Evolutionary conservation across 2,329 filamentous ascomycete genomes (phyloP).

Genomic region (Samsoniella hepiali): DNA sequence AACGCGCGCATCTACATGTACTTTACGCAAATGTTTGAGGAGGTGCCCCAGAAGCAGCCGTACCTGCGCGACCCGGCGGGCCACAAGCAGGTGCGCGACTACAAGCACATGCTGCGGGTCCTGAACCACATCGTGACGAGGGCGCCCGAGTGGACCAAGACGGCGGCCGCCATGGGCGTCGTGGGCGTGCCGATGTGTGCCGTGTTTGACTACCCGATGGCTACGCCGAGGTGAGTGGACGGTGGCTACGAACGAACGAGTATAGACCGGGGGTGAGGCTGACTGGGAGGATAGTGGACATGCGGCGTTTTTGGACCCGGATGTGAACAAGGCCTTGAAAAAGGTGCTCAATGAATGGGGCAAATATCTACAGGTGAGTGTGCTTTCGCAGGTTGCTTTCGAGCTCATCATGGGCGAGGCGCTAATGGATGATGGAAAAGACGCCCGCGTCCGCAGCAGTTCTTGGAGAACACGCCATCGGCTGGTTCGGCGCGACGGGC

Average conservation of each 20-base stretch:
- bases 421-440: constrained; percentile 24
- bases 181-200: constrained; percentile 18
- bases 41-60: constrained; percentile 58
- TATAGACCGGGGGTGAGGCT: background rate
- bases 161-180: constrained; percentile 34
- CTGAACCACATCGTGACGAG: constrained; percentile 57
- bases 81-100: constrained; percentile 60
- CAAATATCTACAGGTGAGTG: constrained; percentile 45
- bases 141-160: constrained; percentile 52
- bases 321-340: constrained; percentile 52
- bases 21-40: constrained; percentile 64
- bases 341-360: constrained; percentile 58
- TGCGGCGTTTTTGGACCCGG: constrained; percentile 53
- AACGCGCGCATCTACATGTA: constrained; percentile 64
- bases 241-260: no score
- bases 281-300: constrained; percentile 36
- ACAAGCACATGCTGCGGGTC: constrained; percentile 62
- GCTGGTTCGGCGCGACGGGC: constrained; percentile 56
- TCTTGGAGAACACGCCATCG: constrained; percentile 40
- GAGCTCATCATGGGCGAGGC: background rate
- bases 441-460: constrained; percentile 54
- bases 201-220: constrained; percentile 47
- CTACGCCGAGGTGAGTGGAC: constrained; percentile 43
- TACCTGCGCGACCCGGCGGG: constrained; percentile 62
- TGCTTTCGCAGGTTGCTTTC: background rate